phyloP scores from a whole-genome alignment of 495 filamentous ascomycete genomes.

The Poronia punctata region DNA sequence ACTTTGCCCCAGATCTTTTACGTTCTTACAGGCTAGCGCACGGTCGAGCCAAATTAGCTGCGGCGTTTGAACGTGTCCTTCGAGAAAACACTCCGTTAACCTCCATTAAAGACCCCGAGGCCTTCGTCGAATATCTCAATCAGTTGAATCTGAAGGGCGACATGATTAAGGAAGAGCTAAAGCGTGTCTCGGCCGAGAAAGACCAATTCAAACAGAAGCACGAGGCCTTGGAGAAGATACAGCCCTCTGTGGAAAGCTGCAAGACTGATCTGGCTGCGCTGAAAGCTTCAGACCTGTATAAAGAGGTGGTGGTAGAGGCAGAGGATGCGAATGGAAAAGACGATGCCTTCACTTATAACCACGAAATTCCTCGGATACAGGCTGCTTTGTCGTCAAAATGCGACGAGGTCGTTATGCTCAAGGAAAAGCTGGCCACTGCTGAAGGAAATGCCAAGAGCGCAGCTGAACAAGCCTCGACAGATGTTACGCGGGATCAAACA shows the following conservation, averaged over 20 bases:
- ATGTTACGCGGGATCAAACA: background rate
- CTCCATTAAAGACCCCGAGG: conserved; percentile 76
- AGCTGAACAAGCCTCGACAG: background rate
- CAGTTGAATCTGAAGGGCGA: conserved; percentile 79
- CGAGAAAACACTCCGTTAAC: conserved; percentile 87
- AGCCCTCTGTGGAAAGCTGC: conserved; percentile 50
- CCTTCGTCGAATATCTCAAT: conserved; percentile 88
- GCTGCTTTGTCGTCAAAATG: conserved; percentile 47
- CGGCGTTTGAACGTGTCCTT: conserved; percentile 84
- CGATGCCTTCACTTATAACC: conserved; percentile 83
- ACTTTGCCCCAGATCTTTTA: conserved; percentile 60
- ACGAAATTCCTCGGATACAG: conserved; percentile 60
- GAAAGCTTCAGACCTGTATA: too few species aligned
- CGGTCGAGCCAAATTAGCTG: conserved; percentile 73
- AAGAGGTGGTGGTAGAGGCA: background rate
- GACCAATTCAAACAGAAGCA: conserved; percentile 73
- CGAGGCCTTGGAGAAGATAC: conserved; percentile 61
- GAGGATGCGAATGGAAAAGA: conserved; percentile 44
- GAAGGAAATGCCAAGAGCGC: conserved; percentile 44
- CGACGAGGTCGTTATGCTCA: conserved; percentile 31
- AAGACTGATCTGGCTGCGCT: conserved; percentile 31
- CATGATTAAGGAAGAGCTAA: conserved; percentile 90
- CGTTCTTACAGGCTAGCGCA: conserved; percentile 89
- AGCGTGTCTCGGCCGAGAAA: conserved; percentile 71
- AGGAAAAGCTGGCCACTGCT: conserved; percentile 38